Percentiles rank a stretch among this genome's conserved stretches.
Evolutionary conservation across 495 filamentous ascomycete species (phyloP).

Genomic region (Thermothielavioides terrestris): DNA sequence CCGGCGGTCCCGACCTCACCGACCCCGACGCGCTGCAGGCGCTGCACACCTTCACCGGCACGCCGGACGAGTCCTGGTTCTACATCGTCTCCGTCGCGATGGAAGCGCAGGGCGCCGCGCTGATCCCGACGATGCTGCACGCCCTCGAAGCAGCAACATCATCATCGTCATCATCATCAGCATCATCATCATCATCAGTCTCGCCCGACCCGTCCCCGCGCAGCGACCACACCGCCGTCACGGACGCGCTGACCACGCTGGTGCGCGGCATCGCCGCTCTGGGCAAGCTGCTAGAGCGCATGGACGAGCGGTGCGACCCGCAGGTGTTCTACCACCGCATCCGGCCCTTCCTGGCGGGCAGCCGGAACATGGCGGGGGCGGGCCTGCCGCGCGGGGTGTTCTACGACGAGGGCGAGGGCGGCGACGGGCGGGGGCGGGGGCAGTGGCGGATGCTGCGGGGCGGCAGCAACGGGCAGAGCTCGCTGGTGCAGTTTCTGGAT

Average conservation of each 20-base stretch:
- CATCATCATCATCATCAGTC: not conserved
- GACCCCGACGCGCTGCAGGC: constrained; percentile 65
- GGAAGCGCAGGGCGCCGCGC: constrained; percentile 72
- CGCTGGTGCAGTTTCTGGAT: constrained; percentile 91
- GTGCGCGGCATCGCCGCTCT: constrained; percentile 65
- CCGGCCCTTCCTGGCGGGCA: constrained; percentile 86
- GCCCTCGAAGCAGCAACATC: constrained; percentile 35
- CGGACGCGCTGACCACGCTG: constrained; percentile 53
- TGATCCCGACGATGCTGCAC: constrained; percentile 70
- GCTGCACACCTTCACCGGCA: constrained; percentile 82
- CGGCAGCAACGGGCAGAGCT: constrained; percentile 93
- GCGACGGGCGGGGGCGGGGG: too few species aligned
- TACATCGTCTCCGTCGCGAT: constrained; percentile 90
- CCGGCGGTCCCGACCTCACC: constrained; percentile 51
- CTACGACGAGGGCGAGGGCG: constrained; percentile 68
- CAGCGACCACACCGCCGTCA: constrained; percentile 49
- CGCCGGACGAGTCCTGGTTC: constrained; percentile 94
- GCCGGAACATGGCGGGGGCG: constrained; percentile 91
- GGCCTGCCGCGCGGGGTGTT: constrained; percentile 78
- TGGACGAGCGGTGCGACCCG: constrained; percentile 89
- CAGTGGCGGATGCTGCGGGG: constrained; percentile 73
- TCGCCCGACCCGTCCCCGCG: constrained; percentile 35
- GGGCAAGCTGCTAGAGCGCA: constrained; percentile 55
- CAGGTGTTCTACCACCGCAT: constrained; percentile 89
- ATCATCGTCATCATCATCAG: not conserved